Evolutionary conservation across 768 basidiomycete genomes (phyloP).

Genomic region (Naganishia antarctica): DNA sequence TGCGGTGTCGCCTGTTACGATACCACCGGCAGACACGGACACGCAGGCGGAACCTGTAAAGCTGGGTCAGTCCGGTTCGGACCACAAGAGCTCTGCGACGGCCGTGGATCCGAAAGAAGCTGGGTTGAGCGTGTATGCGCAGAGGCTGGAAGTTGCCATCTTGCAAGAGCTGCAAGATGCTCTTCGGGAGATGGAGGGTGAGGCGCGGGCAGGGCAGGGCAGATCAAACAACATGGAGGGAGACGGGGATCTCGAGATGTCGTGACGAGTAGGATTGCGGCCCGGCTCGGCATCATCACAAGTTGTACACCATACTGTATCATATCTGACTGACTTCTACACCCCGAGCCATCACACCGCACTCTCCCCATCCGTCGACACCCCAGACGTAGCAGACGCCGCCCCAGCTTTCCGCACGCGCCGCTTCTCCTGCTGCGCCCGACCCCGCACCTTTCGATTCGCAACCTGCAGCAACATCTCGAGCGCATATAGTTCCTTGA

Average conservation of each 20-base stretch:
- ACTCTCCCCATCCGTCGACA: too few species aligned
- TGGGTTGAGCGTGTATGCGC: conserved; percentile 22
- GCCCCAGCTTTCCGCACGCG: not conserved
- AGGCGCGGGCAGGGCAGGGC: not conserved
- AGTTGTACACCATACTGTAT: too few species aligned
- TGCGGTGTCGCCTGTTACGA: not conserved
- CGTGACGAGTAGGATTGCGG: too few species aligned
- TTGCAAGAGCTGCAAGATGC: conserved; percentile 21
- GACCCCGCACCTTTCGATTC: not conserved
- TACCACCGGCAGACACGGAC: not conserved
- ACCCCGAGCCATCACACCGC: too few species aligned
- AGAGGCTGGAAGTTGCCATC: conserved; percentile 18
- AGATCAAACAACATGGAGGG: too few species aligned
- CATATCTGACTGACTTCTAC: too few species aligned
- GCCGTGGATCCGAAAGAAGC: not conserved
- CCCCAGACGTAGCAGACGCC: too few species aligned
- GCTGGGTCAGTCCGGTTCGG: not conserved
- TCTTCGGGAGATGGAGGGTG: conserved; percentile 17
- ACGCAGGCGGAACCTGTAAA: not conserved
- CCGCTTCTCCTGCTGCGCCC: not conserved
- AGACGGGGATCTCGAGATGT: too few species aligned
- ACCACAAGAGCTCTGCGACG: not conserved
- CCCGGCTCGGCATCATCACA: too few species aligned
- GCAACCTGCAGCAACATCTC: not conserved
- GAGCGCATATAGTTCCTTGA: conserved; percentile 9